Conservation (phyloP, 352 stramenopile species). For the Phytophthora litchii region DNA sequence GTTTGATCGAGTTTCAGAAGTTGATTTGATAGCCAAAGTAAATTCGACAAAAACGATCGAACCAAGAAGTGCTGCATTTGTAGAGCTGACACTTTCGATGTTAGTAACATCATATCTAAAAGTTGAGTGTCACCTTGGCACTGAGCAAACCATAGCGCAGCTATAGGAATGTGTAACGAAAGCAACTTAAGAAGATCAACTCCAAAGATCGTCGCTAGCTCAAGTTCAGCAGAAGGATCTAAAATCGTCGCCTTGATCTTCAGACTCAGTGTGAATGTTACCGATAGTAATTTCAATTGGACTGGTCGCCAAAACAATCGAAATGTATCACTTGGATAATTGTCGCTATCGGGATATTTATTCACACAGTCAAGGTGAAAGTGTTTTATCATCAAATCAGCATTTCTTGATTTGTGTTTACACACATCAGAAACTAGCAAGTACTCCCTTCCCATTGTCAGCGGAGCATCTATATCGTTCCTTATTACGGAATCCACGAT, state of each 20-base stretch:
- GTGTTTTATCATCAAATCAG: slow-evolving; percentile 5
- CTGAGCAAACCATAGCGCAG: slow-evolving; percentile 13
- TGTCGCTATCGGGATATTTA: not conserved
- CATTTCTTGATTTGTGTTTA: slow-evolving; percentile 6
- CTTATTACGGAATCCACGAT: slow-evolving; percentile 12
- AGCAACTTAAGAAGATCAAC: slow-evolving; percentile 19
- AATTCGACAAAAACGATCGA: slow-evolving; percentile 22
- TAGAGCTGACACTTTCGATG: slow-evolving; percentile 17
- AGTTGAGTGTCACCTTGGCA: slow-evolving; percentile 18
- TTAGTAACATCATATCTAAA: slow-evolving; percentile 22
- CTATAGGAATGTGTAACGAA: not conserved
- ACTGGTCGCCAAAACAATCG: slow-evolving; percentile 18
- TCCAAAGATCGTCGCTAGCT: slow-evolving; percentile 12
- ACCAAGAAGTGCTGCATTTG: slow-evolving; percentile 22
- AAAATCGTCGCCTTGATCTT: slow-evolving; percentile 15
- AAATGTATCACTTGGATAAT: slow-evolving; percentile 10
- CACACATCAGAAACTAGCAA: slow-evolving; percentile 17
- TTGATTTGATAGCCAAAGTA: slow-evolving; percentile 16
- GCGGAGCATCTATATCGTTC: not conserved
- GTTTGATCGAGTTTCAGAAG: slow-evolving; percentile 5
- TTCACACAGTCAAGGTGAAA: slow-evolving; percentile 1
- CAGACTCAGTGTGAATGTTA: slow-evolving; percentile 5
- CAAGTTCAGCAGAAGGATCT: slow-evolving; percentile 6
- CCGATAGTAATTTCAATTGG: slow-evolving; percentile 5
- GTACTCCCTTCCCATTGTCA: slow-evolving; percentile 19